A percentile compares a stretch with the other conserved stretches of the same genome.
Evolutionary conservation across 2,329 filamentous ascomycete species (phyloP).

Genomic region (Tolypocladium pustulatum): DNA sequence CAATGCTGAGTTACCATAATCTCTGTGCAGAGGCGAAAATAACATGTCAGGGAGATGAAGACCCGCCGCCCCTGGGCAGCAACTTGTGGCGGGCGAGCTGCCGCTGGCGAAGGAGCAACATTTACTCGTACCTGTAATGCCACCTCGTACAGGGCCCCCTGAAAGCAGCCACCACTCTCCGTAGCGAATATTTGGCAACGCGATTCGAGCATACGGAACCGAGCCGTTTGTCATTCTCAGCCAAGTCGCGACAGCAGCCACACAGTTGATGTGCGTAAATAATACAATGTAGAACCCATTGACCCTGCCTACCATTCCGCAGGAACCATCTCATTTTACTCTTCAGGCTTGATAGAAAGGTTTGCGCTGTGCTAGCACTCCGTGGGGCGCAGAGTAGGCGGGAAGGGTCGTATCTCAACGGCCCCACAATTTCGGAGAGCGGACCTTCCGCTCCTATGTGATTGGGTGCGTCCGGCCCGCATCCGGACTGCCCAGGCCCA

Average conservation of each 20-base stretch:
- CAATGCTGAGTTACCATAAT: neutral
- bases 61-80: neutral
- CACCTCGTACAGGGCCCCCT: neutral
- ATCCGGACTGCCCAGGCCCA: neutral
- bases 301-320: too few species aligned
- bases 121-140: too few species aligned
- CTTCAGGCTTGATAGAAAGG: too few species aligned
- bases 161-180: neutral
- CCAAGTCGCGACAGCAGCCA: too few species aligned
- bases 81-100: neutral
- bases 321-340: too few species aligned
- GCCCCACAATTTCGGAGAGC: neutral
- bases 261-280: too few species aligned
- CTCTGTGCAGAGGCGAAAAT: neutral
- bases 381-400: neutral
- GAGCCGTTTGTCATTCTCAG: too few species aligned
- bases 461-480: neutral
- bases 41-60: neutral
- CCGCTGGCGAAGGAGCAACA: neutral
- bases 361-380: neutral
- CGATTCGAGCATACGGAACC: too few species aligned
- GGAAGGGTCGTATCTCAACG: neutral
- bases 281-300: too few species aligned
- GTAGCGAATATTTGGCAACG: too few species aligned
- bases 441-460: neutral